Percentiles rank a stretch among this genome's conserved stretches.
Evolutionary conservation across 345 rosid species (phyloP).

Genomic region (Hypericum perforatum): DNA sequence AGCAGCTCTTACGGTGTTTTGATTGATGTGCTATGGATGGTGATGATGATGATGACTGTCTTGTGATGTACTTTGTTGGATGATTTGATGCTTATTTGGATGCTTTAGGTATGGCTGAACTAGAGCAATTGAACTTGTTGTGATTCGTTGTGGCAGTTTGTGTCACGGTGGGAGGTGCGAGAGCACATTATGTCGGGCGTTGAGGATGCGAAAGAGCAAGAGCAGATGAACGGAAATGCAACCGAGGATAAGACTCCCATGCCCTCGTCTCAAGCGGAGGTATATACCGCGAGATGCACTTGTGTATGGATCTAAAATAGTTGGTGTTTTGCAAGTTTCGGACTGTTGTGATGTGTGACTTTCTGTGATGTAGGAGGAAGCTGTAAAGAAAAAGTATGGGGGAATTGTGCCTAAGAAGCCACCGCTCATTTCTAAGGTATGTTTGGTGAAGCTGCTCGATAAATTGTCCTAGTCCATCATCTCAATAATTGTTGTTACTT

Average conservation of each 20-base stretch:
- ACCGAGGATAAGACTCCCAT: slow-evolving; percentile 21
- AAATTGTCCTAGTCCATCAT: neutral
- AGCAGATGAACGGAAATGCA: neutral
- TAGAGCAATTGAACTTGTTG: too few relatives aligned
- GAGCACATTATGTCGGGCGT: neutral
- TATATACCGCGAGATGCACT: neutral
- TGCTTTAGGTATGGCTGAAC: too few relatives aligned
- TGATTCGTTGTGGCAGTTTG: too few relatives aligned
- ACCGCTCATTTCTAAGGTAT: slow-evolving; percentile 97
- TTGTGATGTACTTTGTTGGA: too few relatives aligned
- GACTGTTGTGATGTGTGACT: too few relatives aligned
- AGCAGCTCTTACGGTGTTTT: too few relatives aligned
- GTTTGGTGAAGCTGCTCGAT: slow-evolving; percentile 1
- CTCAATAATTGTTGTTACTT: neutral
- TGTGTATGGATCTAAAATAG: too few relatives aligned
- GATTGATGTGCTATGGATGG: too few relatives aligned
- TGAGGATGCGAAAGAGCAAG: slow-evolving; percentile 1
- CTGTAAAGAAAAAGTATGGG: slow-evolving; percentile 80
- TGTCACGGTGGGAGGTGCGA: too few relatives aligned
- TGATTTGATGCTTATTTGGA: too few relatives aligned
- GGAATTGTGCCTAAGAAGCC: slow-evolving; percentile 96
- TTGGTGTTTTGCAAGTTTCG: too few relatives aligned
- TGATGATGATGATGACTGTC: too few relatives aligned
- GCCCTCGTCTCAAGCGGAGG: neutral
- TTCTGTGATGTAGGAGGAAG: slow-evolving; percentile 40